Base-by-base conservation (phyloP, 169 alveolate genomes). In the Plasmodium relictum region DNA sequence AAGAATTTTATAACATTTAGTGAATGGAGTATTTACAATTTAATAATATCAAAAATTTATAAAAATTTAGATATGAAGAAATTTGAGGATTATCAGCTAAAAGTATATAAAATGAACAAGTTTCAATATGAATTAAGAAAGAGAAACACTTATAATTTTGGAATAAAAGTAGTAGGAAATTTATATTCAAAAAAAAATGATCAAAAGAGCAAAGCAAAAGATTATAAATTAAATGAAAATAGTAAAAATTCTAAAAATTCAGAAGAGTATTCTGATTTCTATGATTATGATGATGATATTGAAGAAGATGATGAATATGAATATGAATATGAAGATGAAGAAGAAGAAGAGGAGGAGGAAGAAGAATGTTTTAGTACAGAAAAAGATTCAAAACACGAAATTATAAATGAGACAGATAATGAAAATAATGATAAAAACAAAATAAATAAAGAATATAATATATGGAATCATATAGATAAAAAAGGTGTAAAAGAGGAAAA, bases 131-230 rank as follows among this genome's bases (percentile, higher is more conserved):
- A 73, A 48, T 42, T 54, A 16, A 61, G 76, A 73, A 73, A 74
- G 52, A 74, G 68, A 42, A 44, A 63, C 6, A 61, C 85, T 12
- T 68, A 87, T 73, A 69, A 73, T 56, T 62, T 61, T 65, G 91
- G 90, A n/a, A 62, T 86, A 7, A 71, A 90, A 61, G 88, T 86
- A 41, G 72, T 73, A 52, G 85, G 88, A 18, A 74, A 76, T 65
- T 26, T 62, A 16, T 20, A 24, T 85, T 24, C 66, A 6, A 44
- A n/a, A 7, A 44, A 58, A 45, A 63, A 14, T 18, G 22, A 2
- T 8, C 62, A 58, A 10, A 50, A 63, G 26, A 42, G 16, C 9
- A 69, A 45, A 24, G 44, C 26, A 54, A 65, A 41, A 39, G 68
- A 68, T 0, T 16, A 58, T 54, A 61, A 76, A 52, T n/a, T 18